phyloP scores from a whole-genome alignment of 148 eudicot species.

The Pouteria glomerata region DNA sequence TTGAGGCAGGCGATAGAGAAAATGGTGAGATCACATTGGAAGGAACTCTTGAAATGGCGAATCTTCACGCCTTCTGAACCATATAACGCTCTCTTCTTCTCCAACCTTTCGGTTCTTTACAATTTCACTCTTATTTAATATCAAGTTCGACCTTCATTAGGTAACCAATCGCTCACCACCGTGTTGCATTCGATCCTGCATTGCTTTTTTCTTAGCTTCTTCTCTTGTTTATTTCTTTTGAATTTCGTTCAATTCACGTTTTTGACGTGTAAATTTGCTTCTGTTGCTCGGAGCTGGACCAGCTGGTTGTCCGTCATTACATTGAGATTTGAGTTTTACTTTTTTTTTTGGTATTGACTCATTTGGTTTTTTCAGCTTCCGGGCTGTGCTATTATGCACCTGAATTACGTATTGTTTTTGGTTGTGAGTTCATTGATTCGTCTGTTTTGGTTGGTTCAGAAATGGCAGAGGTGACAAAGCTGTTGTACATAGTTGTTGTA shows the following conservation, averaged over 20 bases:
- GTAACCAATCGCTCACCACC: not conserved
- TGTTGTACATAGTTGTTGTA: conserved; percentile 74
- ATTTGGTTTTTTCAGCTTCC: too few relatives aligned
- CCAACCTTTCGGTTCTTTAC: not conserved
- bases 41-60: conserved; percentile 14
- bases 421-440: too few relatives aligned
- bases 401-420: not conserved
- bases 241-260: not conserved
- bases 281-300: too few relatives aligned
- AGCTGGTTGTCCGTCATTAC: not conserved
- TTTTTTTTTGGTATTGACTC: not conserved
- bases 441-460: conserved; percentile 13
- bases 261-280: not conserved
- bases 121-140: too few relatives aligned
- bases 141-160: conserved; percentile 3
- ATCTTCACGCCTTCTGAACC: not conserved
- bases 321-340: too few relatives aligned
- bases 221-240: not conserved
- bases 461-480: conserved; percentile 68
- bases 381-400: not conserved
- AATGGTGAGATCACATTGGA: too few relatives aligned
- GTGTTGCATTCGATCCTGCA: not conserved
- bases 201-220: not conserved
- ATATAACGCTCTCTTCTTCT: not conserved
- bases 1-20: conserved; percentile 25